These are phyloP conservation scores for Entrophospora sp. DNA, from an alignment of 192 early-diverging fungal genomes.

Conservation along the genomic window DNA sequence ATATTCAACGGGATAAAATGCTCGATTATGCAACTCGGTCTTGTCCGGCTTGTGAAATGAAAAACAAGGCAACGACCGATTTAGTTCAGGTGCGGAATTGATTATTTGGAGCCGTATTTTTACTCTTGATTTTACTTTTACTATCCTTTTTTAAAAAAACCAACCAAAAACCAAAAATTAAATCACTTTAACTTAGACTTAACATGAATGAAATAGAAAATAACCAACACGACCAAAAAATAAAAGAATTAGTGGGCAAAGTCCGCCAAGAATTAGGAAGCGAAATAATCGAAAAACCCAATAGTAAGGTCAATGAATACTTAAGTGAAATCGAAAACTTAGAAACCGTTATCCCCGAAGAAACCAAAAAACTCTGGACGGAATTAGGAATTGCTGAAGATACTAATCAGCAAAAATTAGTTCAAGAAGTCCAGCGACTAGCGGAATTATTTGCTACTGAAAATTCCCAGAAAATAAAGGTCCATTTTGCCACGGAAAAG, in stretches of 20 bases:
- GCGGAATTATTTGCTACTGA: neutral
- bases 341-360: neutral
- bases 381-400: slow-evolving; percentile 11
- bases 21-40: neutral
- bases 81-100: neutral
- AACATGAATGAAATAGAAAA: too few species aligned
- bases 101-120: neutral
- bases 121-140: neutral
- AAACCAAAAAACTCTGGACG: neutral
- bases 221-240: too few species aligned
- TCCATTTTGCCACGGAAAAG: neutral
- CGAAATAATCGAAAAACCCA: neutral
- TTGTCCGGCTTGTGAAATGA: neutral
- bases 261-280: too few species aligned
- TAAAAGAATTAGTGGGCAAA: too few species aligned
- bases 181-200: too few species aligned
- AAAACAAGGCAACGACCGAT: neutral
- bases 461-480: neutral
- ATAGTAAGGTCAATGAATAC: neutral
- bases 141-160: neutral
- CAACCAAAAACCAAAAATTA: too few species aligned
- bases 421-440: neutral
- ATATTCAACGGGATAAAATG: neutral
- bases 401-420: neutral
- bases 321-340: neutral